A percentile compares a stretch with the other conserved stretches of the same genome.
These are phyloP conservation scores for Paecilomyces sp. DNA, from an alignment of 2,329 filamentous ascomycete species.

Conservation along the genomic window DNA sequence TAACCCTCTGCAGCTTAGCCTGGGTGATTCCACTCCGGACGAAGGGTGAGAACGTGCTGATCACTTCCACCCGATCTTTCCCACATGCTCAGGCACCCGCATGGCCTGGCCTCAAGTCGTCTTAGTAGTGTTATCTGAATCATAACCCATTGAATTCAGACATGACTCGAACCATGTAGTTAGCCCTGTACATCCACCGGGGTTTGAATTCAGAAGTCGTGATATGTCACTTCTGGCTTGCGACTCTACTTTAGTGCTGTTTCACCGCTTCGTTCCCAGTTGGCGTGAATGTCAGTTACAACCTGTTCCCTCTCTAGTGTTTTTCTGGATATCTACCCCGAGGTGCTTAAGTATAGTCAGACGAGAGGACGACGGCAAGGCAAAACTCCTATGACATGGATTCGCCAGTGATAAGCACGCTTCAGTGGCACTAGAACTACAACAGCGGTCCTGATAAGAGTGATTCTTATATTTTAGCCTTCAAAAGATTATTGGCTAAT, in stretches of 20 bases:
- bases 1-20: background rate
- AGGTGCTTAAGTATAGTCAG: background rate
- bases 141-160: background rate
- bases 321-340: background rate
- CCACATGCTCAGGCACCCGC: constrained; percentile 1
- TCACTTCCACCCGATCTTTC: background rate
- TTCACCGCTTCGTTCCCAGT: background rate
- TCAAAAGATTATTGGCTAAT: background rate
- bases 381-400: background rate
- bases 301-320: background rate
- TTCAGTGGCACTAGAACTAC: background rate
- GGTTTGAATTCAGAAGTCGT: background rate
- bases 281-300: background rate
- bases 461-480: background rate
- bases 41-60: background rate
- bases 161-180: background rate
- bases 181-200: too few relatives aligned
- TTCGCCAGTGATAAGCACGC: background rate
- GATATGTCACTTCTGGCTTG: background rate
- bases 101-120: background rate
- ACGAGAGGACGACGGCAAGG: background rate
- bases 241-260: background rate
- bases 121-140: background rate
- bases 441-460: background rate
- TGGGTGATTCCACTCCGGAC: background rate